These are phyloP conservation scores for Diaporthe nobilis DNA, from an alignment of 2,329 filamentous ascomycete genomes.

Conservation along the genomic window DNA sequence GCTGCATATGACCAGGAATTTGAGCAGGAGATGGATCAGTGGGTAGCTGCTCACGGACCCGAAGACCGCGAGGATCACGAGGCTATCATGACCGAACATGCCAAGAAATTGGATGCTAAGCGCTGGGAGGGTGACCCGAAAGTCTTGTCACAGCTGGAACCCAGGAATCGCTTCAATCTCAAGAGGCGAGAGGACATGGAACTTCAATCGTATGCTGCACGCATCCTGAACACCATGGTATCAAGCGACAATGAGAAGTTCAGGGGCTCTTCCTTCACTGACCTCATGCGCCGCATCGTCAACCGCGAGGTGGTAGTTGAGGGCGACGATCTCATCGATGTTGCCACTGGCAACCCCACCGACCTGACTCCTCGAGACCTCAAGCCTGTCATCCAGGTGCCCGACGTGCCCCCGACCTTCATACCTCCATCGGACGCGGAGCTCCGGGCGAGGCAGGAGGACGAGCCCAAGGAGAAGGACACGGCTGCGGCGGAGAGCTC, in stretches of 20 bases:
- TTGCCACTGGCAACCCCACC: constrained; percentile 35
- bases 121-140: constrained; percentile 43
- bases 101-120: constrained; percentile 43
- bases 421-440: constrained; percentile 28
- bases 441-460: neutral
- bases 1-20: constrained; percentile 49
- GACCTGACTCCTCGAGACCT: constrained; percentile 13
- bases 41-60: constrained; percentile 52
- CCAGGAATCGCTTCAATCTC: constrained; percentile 49
- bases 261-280: constrained; percentile 81
- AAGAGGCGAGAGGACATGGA: constrained; percentile 71
- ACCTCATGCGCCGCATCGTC: constrained; percentile 81
- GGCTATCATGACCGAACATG: constrained; percentile 38
- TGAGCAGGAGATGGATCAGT: constrained; percentile 48
- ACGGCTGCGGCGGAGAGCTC: constrained; percentile 4
- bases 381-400: constrained; percentile 26
- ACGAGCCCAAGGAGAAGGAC: constrained; percentile 11
- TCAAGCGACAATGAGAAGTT: constrained; percentile 82
- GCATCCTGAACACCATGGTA: constrained; percentile 77
- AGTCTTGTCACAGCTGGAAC: constrained; percentile 49
- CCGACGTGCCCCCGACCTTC: constrained; percentile 23
- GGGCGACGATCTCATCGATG: constrained; percentile 75
- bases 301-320: constrained; percentile 80
- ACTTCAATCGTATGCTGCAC: constrained; percentile 78
- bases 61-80: constrained; percentile 45